These are phyloP conservation scores for Pseudozyma sp. DNA, from an alignment of 1,284 basidiomycete genomes.

Conservation along the genomic window DNA sequence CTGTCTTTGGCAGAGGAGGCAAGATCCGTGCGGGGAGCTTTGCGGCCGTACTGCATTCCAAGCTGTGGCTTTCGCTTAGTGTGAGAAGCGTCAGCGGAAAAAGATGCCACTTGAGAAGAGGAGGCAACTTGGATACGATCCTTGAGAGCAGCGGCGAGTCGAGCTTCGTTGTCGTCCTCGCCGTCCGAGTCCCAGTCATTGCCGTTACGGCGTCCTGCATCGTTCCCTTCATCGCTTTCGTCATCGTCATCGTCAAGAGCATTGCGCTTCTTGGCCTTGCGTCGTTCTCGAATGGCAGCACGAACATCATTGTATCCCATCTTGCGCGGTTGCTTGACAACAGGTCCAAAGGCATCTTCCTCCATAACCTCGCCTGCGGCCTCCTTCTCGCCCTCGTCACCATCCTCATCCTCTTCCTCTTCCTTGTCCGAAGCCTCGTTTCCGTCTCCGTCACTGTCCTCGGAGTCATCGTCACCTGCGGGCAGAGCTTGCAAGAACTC, in stretches of 20 bases:
- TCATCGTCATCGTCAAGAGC: conserved; percentile 27
- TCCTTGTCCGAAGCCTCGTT: conserved; percentile 13
- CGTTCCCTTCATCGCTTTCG: conserved; percentile 16
- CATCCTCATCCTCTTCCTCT: conserved; percentile 7
- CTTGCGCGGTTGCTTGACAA: conserved; percentile 26
- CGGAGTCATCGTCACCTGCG: conserved; percentile 12
- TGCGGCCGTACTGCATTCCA: conserved; percentile 26
- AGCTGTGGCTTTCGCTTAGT: not conserved
- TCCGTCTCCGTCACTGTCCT: conserved; percentile 9
- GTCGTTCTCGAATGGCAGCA: conserved; percentile 14
- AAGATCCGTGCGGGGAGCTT: not conserved
- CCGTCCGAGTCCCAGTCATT: conserved; percentile 34
- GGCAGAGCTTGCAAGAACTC: conserved; percentile 46
- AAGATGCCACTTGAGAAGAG: not conserved
- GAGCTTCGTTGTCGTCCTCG: conserved; percentile 9
- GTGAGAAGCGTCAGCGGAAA: not conserved
- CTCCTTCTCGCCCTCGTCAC: not conserved
- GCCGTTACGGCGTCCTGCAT: not conserved
- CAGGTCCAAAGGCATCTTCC: conserved; percentile 33
- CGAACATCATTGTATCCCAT: conserved; percentile 27
- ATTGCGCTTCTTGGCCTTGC: conserved; percentile 19
- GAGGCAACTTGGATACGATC: conserved; percentile 17
- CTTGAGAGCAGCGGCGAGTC: conserved; percentile 17
- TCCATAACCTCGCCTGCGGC: conserved; percentile 12
- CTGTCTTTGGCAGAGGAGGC: not conserved